Conservation (phyloP, 768 basidiomycete genomes). For the Scleroderma bovista region DNA sequence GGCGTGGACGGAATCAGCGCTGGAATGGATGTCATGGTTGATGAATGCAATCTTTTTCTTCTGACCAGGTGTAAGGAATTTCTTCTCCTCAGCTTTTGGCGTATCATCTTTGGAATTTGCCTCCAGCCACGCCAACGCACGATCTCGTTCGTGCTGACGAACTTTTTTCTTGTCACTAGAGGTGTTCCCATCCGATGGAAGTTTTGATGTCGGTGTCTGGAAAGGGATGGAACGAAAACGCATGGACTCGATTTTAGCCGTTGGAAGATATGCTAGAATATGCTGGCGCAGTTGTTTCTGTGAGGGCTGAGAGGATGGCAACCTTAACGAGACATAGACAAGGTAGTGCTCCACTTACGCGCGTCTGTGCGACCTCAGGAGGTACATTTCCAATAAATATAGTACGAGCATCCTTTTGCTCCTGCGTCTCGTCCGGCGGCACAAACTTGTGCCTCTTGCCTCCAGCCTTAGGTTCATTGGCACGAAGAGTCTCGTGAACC, state of each 20-base stretch:
- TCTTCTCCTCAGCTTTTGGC: conserved; percentile 46
- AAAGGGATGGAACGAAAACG: conserved; percentile 95
- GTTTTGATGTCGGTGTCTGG: conserved; percentile 68
- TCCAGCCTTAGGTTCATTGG: conserved; percentile 18
- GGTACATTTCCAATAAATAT: conserved; percentile 90
- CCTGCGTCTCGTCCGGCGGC: conserved; percentile 66
- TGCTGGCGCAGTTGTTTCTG: conserved; percentile 75
- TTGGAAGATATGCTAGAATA: conserved; percentile 63
- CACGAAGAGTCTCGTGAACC: conserved; percentile 60
- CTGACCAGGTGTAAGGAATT: conserved; percentile 71
- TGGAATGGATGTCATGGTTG: conserved; percentile 82
- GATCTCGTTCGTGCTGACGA: conserved; percentile 51
- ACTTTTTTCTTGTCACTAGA: conserved; percentile 26
- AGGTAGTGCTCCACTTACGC: conserved; percentile 41
- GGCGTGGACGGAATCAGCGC: conserved; percentile 72
- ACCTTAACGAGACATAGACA: background rate
- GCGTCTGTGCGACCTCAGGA: conserved; percentile 67
- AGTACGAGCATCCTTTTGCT: conserved; percentile 73
- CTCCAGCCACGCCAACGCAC: conserved; percentile 54
- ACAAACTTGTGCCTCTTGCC: conserved; percentile 41
- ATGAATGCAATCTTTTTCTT: conserved; percentile 96
- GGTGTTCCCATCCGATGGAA: conserved; percentile 36
- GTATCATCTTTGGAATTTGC: conserved; percentile 39
- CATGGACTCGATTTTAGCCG: conserved; percentile 82
- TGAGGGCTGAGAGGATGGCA: conserved; percentile 44